Evolutionary conservation across 1,284 basidiomycete species (phyloP), one percentile per base, ranked within the genome.

Genomic region (Sutorius eximius): DNA sequence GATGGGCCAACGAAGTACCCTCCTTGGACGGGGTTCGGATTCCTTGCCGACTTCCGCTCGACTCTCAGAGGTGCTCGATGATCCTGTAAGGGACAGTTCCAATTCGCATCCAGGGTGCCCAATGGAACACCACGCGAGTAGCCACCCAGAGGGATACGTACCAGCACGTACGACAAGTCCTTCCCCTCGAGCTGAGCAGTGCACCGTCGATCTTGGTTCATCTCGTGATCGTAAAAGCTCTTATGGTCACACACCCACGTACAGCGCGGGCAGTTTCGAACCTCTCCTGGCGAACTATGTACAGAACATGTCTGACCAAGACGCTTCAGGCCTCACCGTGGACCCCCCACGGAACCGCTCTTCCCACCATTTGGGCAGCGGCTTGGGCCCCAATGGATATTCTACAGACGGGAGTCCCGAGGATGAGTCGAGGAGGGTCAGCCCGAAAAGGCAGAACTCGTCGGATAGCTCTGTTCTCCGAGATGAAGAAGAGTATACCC

Each of bases 191-290:
- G 68, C 69, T n/a, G 67, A 63, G 42, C 64, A 51, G 13, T 47
- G 51, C n/a, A 56, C 72, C 58, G 70, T 73, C 20, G 71, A 68
- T 42, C 67, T 68, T 36, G 60, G 68, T n/a, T 71, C 73, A 8
- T 72, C 77, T 57, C 71, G 77, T 34, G 73, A 71, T 27, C 62
- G 67, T 20, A 75, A 71, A 60, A 75, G 70, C 56, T 64, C 73
- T 59, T 61, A 67, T 47, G 69, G 71, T 20, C 79, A 82, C 62
- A 74, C 75, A 42, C 72, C 79, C 50, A 78, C 78, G 51, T 75
- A 80, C 45, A 82, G 82, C 57, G 77, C 75, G 12, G 82, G 80
- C 20, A 89, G 86, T 70, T 80, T 79, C 55, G 87, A 88, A 59
- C 85, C 85, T 27, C 73, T 88, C 22, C 68, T 89, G 48, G 76